Base-by-base conservation (phyloP, 2,329 filamentous ascomycete genomes). In the Didymella glomerata region DNA sequence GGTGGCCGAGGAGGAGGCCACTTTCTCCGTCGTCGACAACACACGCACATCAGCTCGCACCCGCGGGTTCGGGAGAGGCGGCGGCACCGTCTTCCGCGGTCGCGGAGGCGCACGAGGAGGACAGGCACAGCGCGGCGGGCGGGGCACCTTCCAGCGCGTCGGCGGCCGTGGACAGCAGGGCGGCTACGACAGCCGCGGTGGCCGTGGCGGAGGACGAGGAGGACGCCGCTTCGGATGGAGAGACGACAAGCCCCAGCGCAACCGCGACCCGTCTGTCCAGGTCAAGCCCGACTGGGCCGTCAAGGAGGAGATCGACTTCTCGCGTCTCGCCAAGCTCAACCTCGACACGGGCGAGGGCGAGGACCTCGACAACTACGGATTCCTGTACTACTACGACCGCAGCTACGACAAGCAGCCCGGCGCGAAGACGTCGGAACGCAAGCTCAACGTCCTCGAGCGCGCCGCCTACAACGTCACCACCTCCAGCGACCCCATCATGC, bases 401-500 rank as follows among this genome's bases (percentile, higher is more conserved):
- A 88, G 88, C 60, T 97, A 91, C 83, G 95, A 99, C 82, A 97
- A 97, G 86, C 87, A 90, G 68, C 90, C 93, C 24, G 92, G 96
- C 76, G 81, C 82, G 7, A 96, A 96, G 85, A 89, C 89, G 58
- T 86, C 90, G 28, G 92, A 97, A 85, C 89, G 89, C 78, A 95
- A 92, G 81, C 87, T 98, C 72, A 90, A 89, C 64, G 88, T 93
- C 56, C 85, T 98, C 68, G 95, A 99, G 79, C 92, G 95, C 65
- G 94, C 95, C 59, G 92, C 93, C 64, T 99, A 98, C 86, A 99
- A 98, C 76, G 94, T 98, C 76, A 97, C 94, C 56, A 98, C 95
- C 11, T 96, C 94, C 24, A 92, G 91, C 69, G 95, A 99, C 77
- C 95, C 95, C 46, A 87, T 99, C 72, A 96, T 99, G 76, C 94